phyloP scores from a whole-genome alignment of 306 rosid species.

The Senna siamea region DNA sequence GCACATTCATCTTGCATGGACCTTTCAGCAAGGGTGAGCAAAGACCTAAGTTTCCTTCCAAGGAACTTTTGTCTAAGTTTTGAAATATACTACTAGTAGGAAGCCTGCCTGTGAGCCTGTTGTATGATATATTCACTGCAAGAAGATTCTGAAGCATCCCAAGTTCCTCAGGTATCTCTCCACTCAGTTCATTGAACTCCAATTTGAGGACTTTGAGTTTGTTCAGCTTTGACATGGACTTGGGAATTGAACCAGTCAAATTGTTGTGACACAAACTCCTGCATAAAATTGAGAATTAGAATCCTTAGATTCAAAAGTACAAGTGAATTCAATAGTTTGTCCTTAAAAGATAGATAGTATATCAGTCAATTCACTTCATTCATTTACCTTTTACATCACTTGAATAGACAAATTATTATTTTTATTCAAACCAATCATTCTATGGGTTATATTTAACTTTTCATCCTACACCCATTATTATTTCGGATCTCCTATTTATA shows the following conservation, averaged over 20 bases:
- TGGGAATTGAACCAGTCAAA: conserved; percentile 71
- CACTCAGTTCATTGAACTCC: conserved; percentile 79
- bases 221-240: conserved; percentile 67
- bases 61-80: conserved; percentile 78
- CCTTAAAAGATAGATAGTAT: too few species aligned
- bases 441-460: too few species aligned
- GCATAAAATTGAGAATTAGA: conserved; percentile 39
- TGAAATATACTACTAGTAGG: conserved; percentile 69
- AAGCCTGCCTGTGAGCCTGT: conserved; percentile 87
- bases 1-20: conserved; percentile 85
- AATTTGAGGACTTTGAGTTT: conserved; percentile 74
- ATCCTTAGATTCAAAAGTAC: not conserved
- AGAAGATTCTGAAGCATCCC: conserved; percentile 80
- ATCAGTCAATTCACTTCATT: too few species aligned
- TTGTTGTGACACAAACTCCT: conserved; percentile 88
- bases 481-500: too few species aligned
- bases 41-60: conserved; percentile 87
- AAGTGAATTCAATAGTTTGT: too few species aligned
- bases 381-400: too few species aligned
- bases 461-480: too few species aligned
- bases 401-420: not conserved
- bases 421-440: not conserved
- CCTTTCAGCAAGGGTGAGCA: conserved; percentile 87
- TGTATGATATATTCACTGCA: conserved; percentile 80
- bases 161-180: conserved; percentile 92